These are phyloP conservation scores for Pythium aristosporum DNA, from an alignment of 352 stramenopile species.

Conservation along the genomic window DNA sequence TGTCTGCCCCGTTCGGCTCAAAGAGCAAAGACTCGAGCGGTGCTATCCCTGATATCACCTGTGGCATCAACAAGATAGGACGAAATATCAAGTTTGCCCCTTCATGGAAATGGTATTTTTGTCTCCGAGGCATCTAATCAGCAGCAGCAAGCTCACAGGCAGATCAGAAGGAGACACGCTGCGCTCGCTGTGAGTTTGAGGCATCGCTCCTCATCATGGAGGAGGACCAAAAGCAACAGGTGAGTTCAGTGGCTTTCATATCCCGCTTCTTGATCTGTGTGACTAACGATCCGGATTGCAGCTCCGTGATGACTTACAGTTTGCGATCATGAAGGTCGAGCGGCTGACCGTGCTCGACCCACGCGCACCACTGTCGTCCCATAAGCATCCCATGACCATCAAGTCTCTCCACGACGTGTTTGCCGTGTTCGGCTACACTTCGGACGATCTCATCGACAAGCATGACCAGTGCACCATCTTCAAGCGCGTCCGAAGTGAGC, in stretches of 20 bases:
- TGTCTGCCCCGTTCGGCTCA: neutral
- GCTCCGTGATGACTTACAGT: conserved; percentile 70
- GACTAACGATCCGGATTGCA: conserved; percentile 19
- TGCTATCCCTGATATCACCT: too few relatives aligned
- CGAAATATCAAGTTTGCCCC: too few relatives aligned
- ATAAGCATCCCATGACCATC: conserved; percentile 62
- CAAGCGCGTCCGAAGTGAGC: conserved; percentile 50
- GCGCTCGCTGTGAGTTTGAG: neutral
- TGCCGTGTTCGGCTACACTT: conserved; percentile 58
- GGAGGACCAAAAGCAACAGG: conserved; percentile 57
- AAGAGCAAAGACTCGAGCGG: too few relatives aligned
- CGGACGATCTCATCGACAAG: conserved; percentile 63
- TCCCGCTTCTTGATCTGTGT: neutral
- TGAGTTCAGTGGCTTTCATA: conserved; percentile 14
- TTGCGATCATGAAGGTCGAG: conserved; percentile 70
- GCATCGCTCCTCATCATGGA: conserved; percentile 36
- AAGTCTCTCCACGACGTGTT: conserved; percentile 70
- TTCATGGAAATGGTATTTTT: too few relatives aligned
- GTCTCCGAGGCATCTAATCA: too few relatives aligned
- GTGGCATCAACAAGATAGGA: too few relatives aligned
- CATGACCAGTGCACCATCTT: conserved; percentile 79
- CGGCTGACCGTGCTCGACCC: conserved; percentile 46
- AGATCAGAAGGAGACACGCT: neutral
- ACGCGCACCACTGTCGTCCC: conserved; percentile 35
- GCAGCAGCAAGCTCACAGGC: neutral